Base-by-base conservation (phyloP, 2,329 filamentous ascomycete species). In the Colletotrichum scovillei region DNA sequence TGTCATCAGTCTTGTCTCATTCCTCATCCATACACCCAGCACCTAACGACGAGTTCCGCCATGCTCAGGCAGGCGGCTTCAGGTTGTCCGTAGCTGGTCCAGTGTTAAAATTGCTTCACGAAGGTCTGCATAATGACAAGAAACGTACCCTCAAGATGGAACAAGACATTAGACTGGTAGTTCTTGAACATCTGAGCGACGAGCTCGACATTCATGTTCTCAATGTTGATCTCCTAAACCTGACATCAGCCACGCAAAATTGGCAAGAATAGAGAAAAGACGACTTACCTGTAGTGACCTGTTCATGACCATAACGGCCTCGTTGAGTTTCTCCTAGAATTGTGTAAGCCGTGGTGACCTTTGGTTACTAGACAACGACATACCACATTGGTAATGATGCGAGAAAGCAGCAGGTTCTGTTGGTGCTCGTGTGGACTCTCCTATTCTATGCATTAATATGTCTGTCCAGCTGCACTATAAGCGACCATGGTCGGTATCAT, bases 131-230 rank as follows among this genome's bases (percentile, higher is more conserved):
- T 22, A 12, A 26, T 26, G 14, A 2, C 7, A 26, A 22, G 1
- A 16, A 49, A 63, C 81, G 76, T 87, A 97, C 97, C 97, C 91
- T 98, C 97, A 6, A 99, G 88, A 79, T 99, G 97, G 82, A 99
- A 98, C 6, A 98, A 86, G 16, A 98, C 96, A 78, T 98, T 99
- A 12, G 95, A 98, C 82, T 98, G 95, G 82, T 99, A 99, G 84
- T 98, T 99, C 86, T 98, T 98, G 88, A 98, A 99, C 97, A 99
- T 99, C 81, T 98, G 96, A 0, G 96, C 95, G 5, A 98, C 97
- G 3, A 98, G 89, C 85, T 98, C 97, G 46, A 98, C 95, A 80
- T 99, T 97, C 95, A 98, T 98, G 82, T 98, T 99, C 79, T 98
- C 94, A 69, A 98, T 92, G 80, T 98, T 98, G 88, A 98, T 98